These are phyloP conservation scores for Catunica adiposa DNA, from an alignment of 2,329 filamentous ascomycete genomes.

Conservation along the genomic window DNA sequence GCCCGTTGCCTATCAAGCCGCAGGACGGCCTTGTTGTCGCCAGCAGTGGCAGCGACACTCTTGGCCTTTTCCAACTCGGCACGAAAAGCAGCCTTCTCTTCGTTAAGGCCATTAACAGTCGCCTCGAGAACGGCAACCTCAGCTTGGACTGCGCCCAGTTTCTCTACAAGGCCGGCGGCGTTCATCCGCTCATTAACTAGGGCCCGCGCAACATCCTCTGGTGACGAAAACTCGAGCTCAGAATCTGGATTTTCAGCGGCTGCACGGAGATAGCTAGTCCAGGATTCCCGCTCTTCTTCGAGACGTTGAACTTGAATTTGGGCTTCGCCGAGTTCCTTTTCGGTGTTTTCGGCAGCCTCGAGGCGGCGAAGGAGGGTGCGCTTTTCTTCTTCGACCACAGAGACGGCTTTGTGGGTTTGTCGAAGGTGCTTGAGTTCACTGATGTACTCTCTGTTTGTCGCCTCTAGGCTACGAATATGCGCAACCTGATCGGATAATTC, in stretches of 20 bases:
- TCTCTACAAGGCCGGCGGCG: conserved; percentile 63
- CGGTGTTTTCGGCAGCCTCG: conserved; percentile 54
- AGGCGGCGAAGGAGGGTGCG: conserved; percentile 62
- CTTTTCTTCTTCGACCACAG: conserved; percentile 93
- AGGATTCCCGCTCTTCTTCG: conserved; percentile 74
- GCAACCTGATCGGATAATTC: conserved; percentile 82
- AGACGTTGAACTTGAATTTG: conserved; percentile 70
- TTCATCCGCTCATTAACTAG: conserved; percentile 70
- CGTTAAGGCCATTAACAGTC: conserved; percentile 53
- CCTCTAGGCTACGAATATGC: conserved; percentile 77
- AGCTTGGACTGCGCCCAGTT: conserved; percentile 60
- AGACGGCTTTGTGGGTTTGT: conserved; percentile 69
- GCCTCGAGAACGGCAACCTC: conserved; percentile 64
- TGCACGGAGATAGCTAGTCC: conserved; percentile 64
- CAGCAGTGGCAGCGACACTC: conserved; percentile 28
- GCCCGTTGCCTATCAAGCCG: conserved; percentile 73
- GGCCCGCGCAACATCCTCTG: conserved; percentile 71
- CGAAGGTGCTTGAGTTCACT: conserved; percentile 67
- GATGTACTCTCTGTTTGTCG: conserved; percentile 61
- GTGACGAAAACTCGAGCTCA: conserved; percentile 64
- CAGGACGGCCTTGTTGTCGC: conserved; percentile 49
- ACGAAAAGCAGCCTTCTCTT: conserved; percentile 47
- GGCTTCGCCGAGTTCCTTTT: conserved; percentile 62
- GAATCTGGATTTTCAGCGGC: conserved; percentile 36
- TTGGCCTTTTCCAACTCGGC: conserved; percentile 57